Evolutionary conservation across 805 yeast genomes (phyloP), one percentile per base, ranked within the genome.

Genomic region (Metschnikowia borealis): DNA sequence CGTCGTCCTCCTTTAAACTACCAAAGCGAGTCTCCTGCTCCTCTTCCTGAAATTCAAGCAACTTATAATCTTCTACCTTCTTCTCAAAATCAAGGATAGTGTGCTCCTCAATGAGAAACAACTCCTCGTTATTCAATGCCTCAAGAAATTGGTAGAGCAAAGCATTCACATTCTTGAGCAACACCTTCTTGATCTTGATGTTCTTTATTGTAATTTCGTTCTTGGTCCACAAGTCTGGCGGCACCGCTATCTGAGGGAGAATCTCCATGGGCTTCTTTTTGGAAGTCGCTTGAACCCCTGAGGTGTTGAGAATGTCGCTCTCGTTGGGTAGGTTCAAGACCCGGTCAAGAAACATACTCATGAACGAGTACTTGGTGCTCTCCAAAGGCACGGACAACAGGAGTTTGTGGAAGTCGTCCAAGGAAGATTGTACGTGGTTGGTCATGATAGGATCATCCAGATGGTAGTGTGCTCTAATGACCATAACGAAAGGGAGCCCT

Each of bases 221-320:
- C 32, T 56, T 53, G 31, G 67, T 56, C 78, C 78, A 73, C 20
- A 70, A 51, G 52, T 73, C 75, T 20, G 49, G 49, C 4, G 78
- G 77, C 10, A 73, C 58, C 2, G 58, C 55, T 2, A 73, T 58
- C 36, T 63, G 67, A 23, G 73, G 71, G 35, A 73, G 50, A 15
- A 70, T 56, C 41, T 70, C 75, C 14, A 53, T 50, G 5, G 31
- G 41, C 34, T 38, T 15, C 29, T n/a, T 42, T 44, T 31, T 13
- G 20, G 43, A n/a, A 2, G 17, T 38, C 26, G 41, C 18, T 5
- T 29, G 15, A 11, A 13, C 14, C 26, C 38, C 45, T 26, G 46
- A 31, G 4, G 53, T 46, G 33, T 47, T 49, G 47, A 60, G 38
- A 14, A 62, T 58, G 15, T 44, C 47, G 11, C 47, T 37, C 23